These are phyloP conservation scores for Seiridium unicorne DNA, from an alignment of 2,329 filamentous ascomycete species.

Conservation along the genomic window DNA sequence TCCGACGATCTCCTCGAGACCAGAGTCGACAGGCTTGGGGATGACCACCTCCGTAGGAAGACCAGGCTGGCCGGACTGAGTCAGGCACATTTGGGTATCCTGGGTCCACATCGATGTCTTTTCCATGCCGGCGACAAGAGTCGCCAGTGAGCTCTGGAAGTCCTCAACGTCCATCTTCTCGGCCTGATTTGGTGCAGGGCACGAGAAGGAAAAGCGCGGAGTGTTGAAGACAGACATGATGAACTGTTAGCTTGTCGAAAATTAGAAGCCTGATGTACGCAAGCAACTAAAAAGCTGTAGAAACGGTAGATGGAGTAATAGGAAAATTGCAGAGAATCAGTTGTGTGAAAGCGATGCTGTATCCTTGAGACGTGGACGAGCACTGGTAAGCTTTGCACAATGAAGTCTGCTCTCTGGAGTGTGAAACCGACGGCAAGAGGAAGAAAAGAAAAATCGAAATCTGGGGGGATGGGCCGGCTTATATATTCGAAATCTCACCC, in stretches of 20 bases:
- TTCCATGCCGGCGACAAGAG: no score
- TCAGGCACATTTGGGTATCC: no score
- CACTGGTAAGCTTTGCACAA: background rate
- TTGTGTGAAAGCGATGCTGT: background rate
- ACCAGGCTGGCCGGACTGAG: no score
- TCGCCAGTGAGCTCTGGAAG: no score
- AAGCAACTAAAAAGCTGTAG: background rate
- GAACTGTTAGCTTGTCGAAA: background rate
- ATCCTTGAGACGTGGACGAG: background rate
- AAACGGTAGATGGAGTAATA: background rate
- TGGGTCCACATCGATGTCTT: no score
- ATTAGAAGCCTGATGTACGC: background rate
- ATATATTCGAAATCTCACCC: no score
- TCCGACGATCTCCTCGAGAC: no score
- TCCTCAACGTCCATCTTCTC: background rate
- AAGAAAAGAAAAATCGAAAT: background rate
- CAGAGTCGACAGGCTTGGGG: no score
- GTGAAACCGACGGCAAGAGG: background rate
- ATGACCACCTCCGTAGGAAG: no score
- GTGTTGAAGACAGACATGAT: background rate
- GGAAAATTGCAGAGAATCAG: background rate
- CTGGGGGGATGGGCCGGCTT: background rate
- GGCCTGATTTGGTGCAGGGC: background rate
- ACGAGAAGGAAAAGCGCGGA: no score
- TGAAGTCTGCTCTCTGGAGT: background rate